These are phyloP conservation scores for Aspergillus thermomutatus DNA, from an alignment of 2,329 filamentous ascomycete species.

Conservation along the genomic window DNA sequence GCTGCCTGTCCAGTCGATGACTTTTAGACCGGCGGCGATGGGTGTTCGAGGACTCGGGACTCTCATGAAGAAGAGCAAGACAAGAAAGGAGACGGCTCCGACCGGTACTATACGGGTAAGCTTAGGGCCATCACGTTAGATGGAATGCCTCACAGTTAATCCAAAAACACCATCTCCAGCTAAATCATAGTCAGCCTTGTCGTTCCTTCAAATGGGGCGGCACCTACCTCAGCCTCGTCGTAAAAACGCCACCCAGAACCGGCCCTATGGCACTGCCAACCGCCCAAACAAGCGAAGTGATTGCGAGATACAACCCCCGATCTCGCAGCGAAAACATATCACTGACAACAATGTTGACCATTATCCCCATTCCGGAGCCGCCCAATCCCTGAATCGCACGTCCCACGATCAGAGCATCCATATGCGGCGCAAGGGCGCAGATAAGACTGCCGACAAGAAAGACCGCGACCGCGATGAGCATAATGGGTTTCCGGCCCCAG, in stretches of 20 bases:
- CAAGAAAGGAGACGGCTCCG: not conserved
- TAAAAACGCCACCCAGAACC: conserved; percentile 18
- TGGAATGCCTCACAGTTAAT: conserved; percentile 8
- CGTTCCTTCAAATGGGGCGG: too few species aligned
- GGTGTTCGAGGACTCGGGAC: not conserved
- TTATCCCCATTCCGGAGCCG: conserved; percentile 40
- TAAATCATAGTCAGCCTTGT: too few species aligned
- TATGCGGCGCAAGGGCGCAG: conserved; percentile 43
- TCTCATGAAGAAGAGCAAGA: not conserved
- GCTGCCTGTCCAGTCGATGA: not conserved
- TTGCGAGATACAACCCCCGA: conserved; percentile 43
- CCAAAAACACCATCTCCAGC: conserved; percentile 30
- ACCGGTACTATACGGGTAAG: not conserved
- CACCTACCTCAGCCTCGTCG: conserved; percentile 8
- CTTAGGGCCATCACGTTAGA: not conserved
- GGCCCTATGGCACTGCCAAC: conserved; percentile 40
- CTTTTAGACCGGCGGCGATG: not conserved
- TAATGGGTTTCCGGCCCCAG: conserved; percentile 55
- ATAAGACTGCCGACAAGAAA: conserved; percentile 54
- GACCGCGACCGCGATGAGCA: conserved; percentile 47
- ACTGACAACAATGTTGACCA: conserved; percentile 49
- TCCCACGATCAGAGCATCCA: conserved; percentile 48
- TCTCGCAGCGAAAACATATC: conserved; percentile 52
- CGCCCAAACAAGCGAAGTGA: conserved; percentile 38
- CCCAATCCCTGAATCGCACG: conserved; percentile 41